phyloP scores from a whole-genome alignment of 2,329 filamentous ascomycete species.

The Trichophyton equinum region DNA sequence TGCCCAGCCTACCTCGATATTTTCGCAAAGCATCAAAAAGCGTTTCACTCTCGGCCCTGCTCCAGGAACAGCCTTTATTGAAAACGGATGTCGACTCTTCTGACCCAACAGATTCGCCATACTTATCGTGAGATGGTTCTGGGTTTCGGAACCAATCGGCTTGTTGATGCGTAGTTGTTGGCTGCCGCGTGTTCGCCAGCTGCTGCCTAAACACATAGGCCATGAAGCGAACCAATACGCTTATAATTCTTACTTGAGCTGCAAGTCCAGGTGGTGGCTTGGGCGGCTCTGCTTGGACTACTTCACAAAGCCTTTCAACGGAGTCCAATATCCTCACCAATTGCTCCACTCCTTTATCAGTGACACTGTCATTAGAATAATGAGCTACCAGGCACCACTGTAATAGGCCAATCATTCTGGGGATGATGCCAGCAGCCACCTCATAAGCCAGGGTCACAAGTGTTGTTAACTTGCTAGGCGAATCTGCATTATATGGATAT shows the following conservation, averaged over 20 bases:
- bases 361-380: constrained; percentile 6
- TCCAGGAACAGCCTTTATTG: neutral
- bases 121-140: neutral
- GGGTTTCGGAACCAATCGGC: neutral
- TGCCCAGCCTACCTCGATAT: constrained; percentile 1
- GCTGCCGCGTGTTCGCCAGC: neutral
- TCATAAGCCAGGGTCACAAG: neutral
- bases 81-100: neutral
- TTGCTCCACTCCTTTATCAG: constrained; percentile 8
- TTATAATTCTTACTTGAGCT: constrained; percentile 7
- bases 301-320: constrained; percentile 8
- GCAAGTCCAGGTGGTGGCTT: neutral
- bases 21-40: constrained; percentile 4
- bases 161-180: neutral
- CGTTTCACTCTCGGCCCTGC: neutral
- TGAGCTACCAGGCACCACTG: constrained; percentile 13
- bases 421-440: constrained; percentile 7
- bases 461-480: neutral
- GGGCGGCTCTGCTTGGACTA: constrained; percentile 5
- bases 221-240: constrained; percentile 10
- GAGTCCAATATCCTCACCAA: constrained; percentile 6
- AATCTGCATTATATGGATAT: neutral
- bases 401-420: constrained; percentile 8
- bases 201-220: constrained; percentile 6
- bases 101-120: neutral